Conservation (phyloP, 768 basidiomycete genomes). For the Dentipellis fragilis region DNA sequence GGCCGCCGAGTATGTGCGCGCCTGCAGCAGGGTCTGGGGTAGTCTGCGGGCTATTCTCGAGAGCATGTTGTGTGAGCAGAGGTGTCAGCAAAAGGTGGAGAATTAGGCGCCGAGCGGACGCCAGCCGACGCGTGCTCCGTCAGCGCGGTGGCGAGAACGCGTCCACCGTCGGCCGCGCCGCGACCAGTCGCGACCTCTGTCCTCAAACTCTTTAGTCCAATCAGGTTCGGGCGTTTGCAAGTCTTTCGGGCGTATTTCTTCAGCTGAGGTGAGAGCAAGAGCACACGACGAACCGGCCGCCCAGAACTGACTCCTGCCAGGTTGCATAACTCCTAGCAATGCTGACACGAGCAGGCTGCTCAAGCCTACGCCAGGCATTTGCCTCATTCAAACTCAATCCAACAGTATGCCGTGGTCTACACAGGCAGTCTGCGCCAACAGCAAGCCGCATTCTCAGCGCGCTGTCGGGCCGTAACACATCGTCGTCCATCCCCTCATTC, state of each 20-base stretch:
- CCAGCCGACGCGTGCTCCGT: background rate
- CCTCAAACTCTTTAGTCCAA: background rate
- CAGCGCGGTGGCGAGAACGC: background rate
- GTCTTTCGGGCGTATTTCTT: too few relatives aligned
- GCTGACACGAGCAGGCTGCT: background rate
- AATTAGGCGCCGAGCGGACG: background rate
- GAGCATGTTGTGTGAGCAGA: slow-evolving; percentile 14
- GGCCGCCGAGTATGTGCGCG: slow-evolving; percentile 12
- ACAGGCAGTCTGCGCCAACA: too few relatives aligned
- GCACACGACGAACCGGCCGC: too few relatives aligned
- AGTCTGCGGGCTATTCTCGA: slow-evolving; percentile 16
- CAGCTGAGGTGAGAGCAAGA: too few relatives aligned
- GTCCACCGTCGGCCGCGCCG: background rate
- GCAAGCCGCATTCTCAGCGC: background rate
- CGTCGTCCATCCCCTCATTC: background rate
- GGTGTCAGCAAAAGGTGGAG: background rate
- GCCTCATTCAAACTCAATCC: too few relatives aligned
- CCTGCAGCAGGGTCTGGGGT: slow-evolving; percentile 5
- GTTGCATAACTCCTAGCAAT: background rate
- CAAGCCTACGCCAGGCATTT: background rate
- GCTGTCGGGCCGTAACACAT: background rate
- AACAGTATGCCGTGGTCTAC: too few relatives aligned
- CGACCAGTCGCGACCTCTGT: background rate
- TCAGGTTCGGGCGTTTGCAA: too few relatives aligned
- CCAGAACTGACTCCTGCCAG: too few relatives aligned